phyloP scores from a whole-genome alignment of 257 asterid genomes.

The Craterostigma plantagineum region DNA sequence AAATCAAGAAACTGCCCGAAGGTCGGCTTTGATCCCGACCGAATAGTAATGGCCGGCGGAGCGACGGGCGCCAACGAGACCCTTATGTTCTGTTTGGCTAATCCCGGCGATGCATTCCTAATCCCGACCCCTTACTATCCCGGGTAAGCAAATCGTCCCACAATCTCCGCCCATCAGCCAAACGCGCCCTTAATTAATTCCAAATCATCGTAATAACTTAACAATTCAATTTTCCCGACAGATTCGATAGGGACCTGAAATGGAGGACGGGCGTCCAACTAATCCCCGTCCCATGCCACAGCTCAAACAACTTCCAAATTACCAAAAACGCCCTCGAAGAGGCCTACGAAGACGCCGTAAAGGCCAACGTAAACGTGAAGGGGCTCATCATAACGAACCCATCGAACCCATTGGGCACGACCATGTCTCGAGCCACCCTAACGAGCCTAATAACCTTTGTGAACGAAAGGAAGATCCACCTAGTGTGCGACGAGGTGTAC shows the following conservation, averaged over 20 bases:
- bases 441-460: background rate
- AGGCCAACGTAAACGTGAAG: too few species aligned
- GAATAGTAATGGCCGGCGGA: constrained; percentile 74
- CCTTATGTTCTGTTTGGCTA: constrained; percentile 52
- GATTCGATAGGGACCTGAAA: constrained; percentile 63
- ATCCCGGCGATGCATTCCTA: constrained; percentile 57
- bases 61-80: constrained; percentile 77
- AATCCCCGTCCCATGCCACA: constrained; percentile 31
- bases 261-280: constrained; percentile 79
- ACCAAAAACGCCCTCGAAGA: background rate
- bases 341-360: too few species aligned
- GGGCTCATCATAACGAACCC: constrained; percentile 9
- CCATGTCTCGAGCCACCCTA: background rate
- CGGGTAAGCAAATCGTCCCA: too few species aligned
- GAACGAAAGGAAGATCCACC: constrained; percentile 5
- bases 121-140: constrained; percentile 83
- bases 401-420: constrained; percentile 8
- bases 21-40: constrained; percentile 45
- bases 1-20: constrained; percentile 35
- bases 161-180: too few species aligned
- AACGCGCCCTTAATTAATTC: background rate
- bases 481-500: constrained; percentile 10
- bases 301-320: constrained; percentile 32
- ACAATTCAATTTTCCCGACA: constrained; percentile 13
- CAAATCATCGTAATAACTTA: background rate